Evolutionary conservation across 139 green algal species (phyloP).

Genomic region (Tetraselmis striata): DNA sequence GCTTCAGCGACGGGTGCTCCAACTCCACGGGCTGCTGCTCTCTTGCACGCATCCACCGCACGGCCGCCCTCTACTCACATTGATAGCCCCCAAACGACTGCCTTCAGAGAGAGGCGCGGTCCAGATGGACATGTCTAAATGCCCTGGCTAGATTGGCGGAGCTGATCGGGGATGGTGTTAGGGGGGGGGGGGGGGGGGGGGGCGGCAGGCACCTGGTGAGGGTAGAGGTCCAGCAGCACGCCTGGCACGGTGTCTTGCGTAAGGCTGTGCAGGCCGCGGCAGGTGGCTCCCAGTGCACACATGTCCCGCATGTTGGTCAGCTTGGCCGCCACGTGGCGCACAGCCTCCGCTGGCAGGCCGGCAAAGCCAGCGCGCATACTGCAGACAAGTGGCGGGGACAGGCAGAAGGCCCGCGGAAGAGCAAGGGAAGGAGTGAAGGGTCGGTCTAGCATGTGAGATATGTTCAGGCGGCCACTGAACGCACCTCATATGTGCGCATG

Average conservation of each 20-base stretch:
- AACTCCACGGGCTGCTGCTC: conserved; percentile 18
- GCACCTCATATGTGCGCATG: too few relatives aligned
- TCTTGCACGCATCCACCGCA: conserved; percentile 61
- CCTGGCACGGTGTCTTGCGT: conserved; percentile 38
- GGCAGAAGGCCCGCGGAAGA: too few relatives aligned
- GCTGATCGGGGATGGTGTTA: not conserved
- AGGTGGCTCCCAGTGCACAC: conserved; percentile 18
- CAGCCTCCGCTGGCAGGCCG: not conserved
- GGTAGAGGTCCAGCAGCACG: conserved; percentile 50
- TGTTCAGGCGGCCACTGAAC: too few relatives aligned
- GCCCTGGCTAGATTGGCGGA: not conserved
- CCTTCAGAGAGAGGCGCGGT: too few relatives aligned
- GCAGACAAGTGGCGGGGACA: not conserved
- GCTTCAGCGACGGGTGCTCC: conserved; percentile 34
- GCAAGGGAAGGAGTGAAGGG: not conserved
- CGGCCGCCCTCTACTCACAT: conserved; percentile 46
- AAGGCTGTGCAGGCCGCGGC: conserved; percentile 24
- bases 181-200: not conserved
- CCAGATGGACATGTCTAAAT: not conserved
- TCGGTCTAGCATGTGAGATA: too few relatives aligned
- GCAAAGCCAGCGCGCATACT: not conserved
- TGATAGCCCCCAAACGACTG: too few relatives aligned
- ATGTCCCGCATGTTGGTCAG: conserved; percentile 13
- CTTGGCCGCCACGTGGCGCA: not conserved
- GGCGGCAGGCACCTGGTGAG: conserved; percentile 39